Percentiles rank a stretch among this genome's conserved stretches.
Evolutionary conservation across 305 asterid species (phyloP).

Genomic region (Solanum hybrid): DNA sequence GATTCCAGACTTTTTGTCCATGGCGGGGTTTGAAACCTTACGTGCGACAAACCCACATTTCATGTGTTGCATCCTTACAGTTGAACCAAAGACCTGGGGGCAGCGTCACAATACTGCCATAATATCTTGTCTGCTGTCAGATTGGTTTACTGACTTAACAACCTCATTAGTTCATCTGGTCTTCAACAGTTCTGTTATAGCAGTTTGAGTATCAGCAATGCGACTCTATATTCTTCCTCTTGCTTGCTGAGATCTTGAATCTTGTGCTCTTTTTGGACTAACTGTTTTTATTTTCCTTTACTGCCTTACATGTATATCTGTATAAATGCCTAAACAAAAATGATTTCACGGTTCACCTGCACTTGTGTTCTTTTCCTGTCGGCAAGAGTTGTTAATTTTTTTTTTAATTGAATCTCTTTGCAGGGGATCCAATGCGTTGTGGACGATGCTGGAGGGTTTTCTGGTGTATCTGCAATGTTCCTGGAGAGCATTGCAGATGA

Average conservation of each 20-base stretch:
- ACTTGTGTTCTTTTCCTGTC: not conserved
- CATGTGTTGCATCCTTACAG: not conserved
- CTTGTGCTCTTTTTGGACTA: not conserved
- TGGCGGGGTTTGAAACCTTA: not conserved
- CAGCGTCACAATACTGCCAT: not conserved
- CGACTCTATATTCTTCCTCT: not conserved
- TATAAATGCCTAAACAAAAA: not conserved
- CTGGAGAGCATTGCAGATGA: conserved; percentile 86
- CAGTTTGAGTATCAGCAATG: not conserved
- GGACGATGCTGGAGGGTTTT: conserved; percentile 85
- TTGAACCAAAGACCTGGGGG: not conserved
- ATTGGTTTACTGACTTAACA: not conserved
- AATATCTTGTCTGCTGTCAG: not conserved
- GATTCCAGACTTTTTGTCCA: not conserved
- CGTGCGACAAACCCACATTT: not conserved
- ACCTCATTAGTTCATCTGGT: not conserved
- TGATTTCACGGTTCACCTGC: not conserved
- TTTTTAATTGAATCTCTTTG: not conserved
- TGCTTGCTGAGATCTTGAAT: not conserved
- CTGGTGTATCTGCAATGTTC: conserved; percentile 77
- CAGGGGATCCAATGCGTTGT: conserved; percentile 80
- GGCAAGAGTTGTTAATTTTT: not conserved
- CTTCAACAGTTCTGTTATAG: not conserved
- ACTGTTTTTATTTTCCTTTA: not conserved
- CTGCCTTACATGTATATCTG: not conserved